phyloP scores from a whole-genome alignment of 176 grass and related monocot genomes.

The Carex pumila region DNA sequence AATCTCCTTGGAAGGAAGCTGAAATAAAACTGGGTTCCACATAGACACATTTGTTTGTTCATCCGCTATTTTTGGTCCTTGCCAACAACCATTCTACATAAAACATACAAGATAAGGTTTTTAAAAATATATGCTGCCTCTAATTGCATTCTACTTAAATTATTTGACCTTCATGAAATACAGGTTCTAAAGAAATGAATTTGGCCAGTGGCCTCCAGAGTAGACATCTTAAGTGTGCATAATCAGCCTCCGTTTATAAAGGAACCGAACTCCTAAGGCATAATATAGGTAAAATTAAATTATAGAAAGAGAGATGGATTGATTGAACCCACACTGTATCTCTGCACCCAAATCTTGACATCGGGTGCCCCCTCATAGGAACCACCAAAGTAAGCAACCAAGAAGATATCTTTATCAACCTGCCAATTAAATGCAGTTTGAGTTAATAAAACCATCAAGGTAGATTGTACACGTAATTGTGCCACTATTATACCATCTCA shows the following conservation, averaged over 20 bases:
- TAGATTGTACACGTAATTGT: background rate
- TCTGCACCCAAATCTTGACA: slow-evolving; percentile 95
- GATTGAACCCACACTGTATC: slow-evolving; percentile 58
- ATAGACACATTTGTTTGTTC: slow-evolving; percentile 69
- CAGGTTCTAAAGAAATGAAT: background rate
- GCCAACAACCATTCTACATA: slow-evolving; percentile 65
- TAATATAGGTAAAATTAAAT: slow-evolving; percentile 5
- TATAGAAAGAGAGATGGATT: slow-evolving; percentile 13
- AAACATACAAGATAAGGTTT: background rate
- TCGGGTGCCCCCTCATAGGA: slow-evolving; percentile 68
- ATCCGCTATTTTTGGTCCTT: slow-evolving; percentile 56
- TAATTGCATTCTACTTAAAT: background rate
- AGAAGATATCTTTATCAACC: slow-evolving; percentile 44
- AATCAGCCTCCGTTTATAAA: background rate
- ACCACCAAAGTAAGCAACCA: slow-evolving; percentile 93
- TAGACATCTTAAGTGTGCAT: slow-evolving; percentile 3
- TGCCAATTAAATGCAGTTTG: slow-evolving; percentile 20
- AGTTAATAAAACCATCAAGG: background rate
- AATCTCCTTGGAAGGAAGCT: slow-evolving; percentile 76
- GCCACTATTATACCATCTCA: background rate
- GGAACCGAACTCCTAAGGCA: background rate
- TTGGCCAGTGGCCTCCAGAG: background rate
- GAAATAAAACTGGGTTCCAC: slow-evolving; percentile 98
- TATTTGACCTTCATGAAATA: background rate
- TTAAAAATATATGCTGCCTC: background rate